A percentile compares a stretch with the other conserved stretches of the same genome.
Conservation (phyloP, 1,284 basidiomycete genomes). For the Filobasidium uniguttulatum region DNA sequence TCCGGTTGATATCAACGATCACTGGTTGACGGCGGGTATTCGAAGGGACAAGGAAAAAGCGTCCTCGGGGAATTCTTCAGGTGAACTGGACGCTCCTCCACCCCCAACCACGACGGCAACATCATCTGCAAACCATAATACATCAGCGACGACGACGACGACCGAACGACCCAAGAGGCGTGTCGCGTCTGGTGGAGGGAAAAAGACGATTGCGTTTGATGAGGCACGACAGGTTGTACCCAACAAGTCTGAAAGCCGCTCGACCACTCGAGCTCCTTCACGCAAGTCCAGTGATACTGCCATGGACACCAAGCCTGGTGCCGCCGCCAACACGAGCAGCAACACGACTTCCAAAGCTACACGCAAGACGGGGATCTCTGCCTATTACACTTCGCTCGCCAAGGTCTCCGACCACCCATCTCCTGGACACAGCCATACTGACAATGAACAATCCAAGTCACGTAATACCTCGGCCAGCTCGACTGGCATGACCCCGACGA, state of each 20-base stretch:
- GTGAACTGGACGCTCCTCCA: not conserved
- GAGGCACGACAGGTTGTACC: not conserved
- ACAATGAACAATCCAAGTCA: too few species aligned
- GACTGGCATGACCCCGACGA: not conserved
- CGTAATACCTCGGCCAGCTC: not conserved
- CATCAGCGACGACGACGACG: not conserved
- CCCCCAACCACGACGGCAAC: not conserved
- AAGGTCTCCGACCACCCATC: not conserved
- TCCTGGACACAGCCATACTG: too few species aligned
- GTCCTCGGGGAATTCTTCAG: not conserved
- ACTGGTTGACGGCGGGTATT: conserved; percentile 12
- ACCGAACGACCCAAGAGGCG: not conserved
- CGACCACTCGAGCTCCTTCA: not conserved
- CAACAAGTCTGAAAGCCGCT: not conserved
- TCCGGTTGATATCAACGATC: conserved; percentile 12
- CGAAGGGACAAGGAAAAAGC: not conserved
- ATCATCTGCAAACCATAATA: not conserved
- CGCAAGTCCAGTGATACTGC: too few species aligned
- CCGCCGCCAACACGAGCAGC: not conserved
- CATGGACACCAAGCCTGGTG: not conserved
- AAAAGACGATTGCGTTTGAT: not conserved
- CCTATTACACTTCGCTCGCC: too few species aligned
- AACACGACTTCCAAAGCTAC: not conserved
- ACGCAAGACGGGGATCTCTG: not conserved
- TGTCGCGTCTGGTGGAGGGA: not conserved